Evolutionary conservation across 345 rosid genomes (phyloP), one percentile per base, ranked within the genome.

Genomic region (Eutrema japonicum): DNA sequence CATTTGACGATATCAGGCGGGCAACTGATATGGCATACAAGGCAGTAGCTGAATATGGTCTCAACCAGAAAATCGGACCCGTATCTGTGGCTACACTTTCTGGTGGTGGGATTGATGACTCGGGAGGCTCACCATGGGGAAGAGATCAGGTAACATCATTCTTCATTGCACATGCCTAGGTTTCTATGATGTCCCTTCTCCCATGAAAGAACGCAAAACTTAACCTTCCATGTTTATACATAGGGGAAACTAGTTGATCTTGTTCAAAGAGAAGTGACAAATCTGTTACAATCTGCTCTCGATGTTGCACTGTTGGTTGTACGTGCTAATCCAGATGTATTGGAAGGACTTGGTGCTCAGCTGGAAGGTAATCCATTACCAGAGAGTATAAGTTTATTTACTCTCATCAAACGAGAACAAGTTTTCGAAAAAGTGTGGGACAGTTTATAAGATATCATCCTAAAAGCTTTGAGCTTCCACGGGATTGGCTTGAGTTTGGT

Each of bases 21-120:
- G 98, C 99, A 13, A 92, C 99, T 48, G 97, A 90, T 72, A 80
- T 96, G 85, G 99, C 99, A 26, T 96, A 90, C 80, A 96, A 96
- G 78, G 98, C 94, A 70, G 83, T 92, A 63, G 98, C 98, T 64
- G 98, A 92, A 86, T 96, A 96, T 81, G 98, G 98, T 73, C 99
- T 96, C 73, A 96, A 82, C 82, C 85, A 76, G 78, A 83, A 84
- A 42, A 82, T 96, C 16, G 99, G 98, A 27, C 97, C 99, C 2
- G 80, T 96, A 29, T 92, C 99, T 64, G 47, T 96, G 55, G 86
- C 92, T 52, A 89, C 93, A 6, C 93, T 96, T 58, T 84, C 94
- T 78, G 86, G 86, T 67, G 96, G 98, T 64, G 96, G 98, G 75
- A 86, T 89, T 43, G 90, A 90, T 50, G 95, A 92, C 22, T 86